Percentiles rank a stretch among this genome's conserved stretches.
phyloP scores from a whole-genome alignment of 208 protist species.

The Leishmania aethiopica region DNA sequence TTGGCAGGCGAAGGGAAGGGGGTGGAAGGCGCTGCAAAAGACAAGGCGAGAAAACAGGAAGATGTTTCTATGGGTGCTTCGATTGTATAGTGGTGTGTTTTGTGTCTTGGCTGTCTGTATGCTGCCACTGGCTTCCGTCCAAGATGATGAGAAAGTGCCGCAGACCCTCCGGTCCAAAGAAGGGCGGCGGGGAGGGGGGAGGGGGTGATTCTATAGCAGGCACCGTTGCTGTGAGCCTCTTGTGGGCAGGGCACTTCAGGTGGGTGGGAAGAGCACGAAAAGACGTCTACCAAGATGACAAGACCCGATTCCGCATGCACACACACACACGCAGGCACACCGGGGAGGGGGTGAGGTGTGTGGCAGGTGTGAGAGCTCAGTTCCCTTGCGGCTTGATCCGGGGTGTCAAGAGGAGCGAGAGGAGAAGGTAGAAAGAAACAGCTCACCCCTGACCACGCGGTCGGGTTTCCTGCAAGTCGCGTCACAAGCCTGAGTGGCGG shows the following conservation, averaged over 20 bases:
- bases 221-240: neutral
- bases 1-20: neutral
- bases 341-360: neutral
- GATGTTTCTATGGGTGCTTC: neutral
- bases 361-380: neutral
- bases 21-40: neutral
- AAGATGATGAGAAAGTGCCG: neutral
- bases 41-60: neutral
- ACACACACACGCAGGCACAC: neutral
- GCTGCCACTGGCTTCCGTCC: neutral
- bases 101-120: neutral
- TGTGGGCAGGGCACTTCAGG: neutral
- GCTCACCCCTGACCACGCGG: neutral
- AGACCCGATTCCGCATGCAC: neutral
- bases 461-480: neutral
- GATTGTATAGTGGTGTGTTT: slow-evolving; percentile 5
- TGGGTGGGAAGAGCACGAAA: neutral
- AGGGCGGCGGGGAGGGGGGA: neutral
- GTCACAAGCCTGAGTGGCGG: neutral
- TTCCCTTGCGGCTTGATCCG: neutral
- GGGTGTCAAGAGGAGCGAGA: neutral
- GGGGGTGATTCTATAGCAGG: neutral
- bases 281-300: neutral
- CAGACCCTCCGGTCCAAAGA: neutral
- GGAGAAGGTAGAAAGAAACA: neutral